phyloP scores from a whole-genome alignment of 257 asterid genomes.

The Solanum pennellii region DNA sequence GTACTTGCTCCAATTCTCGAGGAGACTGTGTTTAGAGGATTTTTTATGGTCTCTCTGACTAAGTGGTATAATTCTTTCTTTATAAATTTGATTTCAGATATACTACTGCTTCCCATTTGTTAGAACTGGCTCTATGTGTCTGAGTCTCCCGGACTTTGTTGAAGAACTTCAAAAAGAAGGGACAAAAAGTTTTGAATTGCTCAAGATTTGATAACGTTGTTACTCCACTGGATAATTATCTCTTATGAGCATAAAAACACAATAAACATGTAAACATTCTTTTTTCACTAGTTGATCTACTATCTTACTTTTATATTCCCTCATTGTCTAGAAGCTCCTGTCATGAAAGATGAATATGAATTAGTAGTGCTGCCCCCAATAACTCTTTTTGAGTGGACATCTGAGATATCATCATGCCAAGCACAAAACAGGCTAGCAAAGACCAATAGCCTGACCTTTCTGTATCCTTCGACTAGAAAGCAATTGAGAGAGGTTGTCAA shows the following conservation, averaged over 20 bases:
- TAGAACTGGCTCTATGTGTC: background rate
- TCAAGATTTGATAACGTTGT: background rate
- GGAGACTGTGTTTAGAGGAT: constrained; percentile 93
- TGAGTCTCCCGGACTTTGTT: background rate
- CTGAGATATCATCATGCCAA: background rate
- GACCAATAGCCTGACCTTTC: background rate
- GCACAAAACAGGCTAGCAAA: background rate
- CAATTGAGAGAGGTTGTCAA: background rate
- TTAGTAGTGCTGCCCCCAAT: background rate
- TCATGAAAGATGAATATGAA: background rate
- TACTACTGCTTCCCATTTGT: background rate
- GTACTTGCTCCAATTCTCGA: constrained; percentile 95
- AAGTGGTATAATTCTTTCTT: constrained; percentile 49
- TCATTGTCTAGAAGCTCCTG: background rate
- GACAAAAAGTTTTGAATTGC: background rate
- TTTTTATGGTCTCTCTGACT: constrained; percentile 85
- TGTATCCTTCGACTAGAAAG: background rate
- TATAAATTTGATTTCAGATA: background rate
- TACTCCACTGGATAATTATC: background rate
- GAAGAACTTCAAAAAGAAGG: background rate
- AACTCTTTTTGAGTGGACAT: background rate
- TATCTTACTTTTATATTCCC: background rate
- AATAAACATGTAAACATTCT: background rate
- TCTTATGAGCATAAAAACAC: background rate
- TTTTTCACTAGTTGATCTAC: background rate